A percentile compares a stretch with the other conserved stretches of the same genome.
phyloP scores from a whole-genome alignment of 805 yeast species.

The Candida incommunis region DNA sequence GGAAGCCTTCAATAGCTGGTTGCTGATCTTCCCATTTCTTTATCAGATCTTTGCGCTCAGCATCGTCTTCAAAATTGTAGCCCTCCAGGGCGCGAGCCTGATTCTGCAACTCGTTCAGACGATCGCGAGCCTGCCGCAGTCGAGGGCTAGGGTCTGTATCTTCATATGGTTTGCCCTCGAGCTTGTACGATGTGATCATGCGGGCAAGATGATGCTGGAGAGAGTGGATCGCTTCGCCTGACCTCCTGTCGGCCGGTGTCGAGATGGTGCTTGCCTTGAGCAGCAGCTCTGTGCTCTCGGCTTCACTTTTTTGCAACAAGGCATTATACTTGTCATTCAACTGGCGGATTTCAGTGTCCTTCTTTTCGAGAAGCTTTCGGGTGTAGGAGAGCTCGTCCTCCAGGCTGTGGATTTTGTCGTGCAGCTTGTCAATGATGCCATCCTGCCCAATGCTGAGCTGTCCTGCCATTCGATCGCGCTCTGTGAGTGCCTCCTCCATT shows the following conservation, averaged over 20 bases:
- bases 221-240: not conserved
- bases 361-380: conserved; percentile 1
- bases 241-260: conserved; percentile 2
- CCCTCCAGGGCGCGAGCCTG: conserved; percentile 79
- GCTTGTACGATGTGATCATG: not conserved
- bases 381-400: conserved; percentile 2
- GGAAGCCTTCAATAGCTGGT: not conserved
- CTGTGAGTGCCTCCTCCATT: conserved; percentile 44
- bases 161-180: not conserved
- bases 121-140: conserved; percentile 57
- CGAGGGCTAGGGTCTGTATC: conserved; percentile 65
- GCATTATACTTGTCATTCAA: conserved; percentile 1
- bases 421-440: conserved; percentile 47
- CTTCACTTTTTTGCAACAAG: not conserved
- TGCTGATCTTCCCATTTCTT: not conserved
- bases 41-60: not conserved
- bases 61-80: conserved; percentile 63
- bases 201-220: not conserved
- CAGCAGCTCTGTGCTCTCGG: not conserved
- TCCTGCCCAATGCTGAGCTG: conserved; percentile 67
- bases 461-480: conserved; percentile 45
- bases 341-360: not conserved
- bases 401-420: conserved; percentile 35
- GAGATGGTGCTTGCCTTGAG: conserved; percentile 1
- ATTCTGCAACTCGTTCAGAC: conserved; percentile 72